phyloP scores from a whole-genome alignment of 305 asterid genomes.

The Rubia peregrina region DNA sequence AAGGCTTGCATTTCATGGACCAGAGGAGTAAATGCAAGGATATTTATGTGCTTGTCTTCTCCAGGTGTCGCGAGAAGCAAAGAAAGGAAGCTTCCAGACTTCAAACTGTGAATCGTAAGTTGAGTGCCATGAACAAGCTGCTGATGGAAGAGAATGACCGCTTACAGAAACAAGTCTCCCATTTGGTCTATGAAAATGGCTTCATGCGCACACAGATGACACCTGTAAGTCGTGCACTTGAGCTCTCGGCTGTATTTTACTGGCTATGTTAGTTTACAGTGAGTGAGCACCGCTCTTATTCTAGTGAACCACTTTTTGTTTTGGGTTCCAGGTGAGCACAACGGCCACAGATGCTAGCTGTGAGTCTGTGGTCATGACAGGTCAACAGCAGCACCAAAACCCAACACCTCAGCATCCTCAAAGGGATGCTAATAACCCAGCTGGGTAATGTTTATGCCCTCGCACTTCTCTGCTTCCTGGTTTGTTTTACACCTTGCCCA shows the following conservation, averaged over 20 bases:
- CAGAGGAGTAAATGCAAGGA: neutral
- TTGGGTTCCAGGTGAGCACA: constrained; percentile 42
- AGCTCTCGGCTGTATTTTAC: constrained; percentile 1
- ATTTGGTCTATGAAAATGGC: constrained; percentile 86
- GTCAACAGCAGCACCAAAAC: constrained; percentile 85
- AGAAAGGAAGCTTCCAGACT: constrained; percentile 91
- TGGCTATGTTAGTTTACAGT: neutral
- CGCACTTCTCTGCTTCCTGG: neutral
- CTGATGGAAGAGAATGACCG: constrained; percentile 99
- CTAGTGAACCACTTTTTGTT: neutral
- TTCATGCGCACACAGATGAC: constrained; percentile 69
- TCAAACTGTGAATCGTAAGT: constrained; percentile 80
- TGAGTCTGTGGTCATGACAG: constrained; percentile 88
- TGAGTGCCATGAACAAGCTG: constrained; percentile 89
- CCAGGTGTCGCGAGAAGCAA: constrained; percentile 92
- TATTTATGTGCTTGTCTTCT: constrained; percentile 2
- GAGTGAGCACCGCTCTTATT: neutral
- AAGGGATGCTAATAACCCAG: constrained; percentile 96
- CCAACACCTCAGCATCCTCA: constrained; percentile 83
- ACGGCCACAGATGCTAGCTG: constrained; percentile 85
- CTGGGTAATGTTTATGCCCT: constrained; percentile 50
- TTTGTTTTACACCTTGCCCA: neutral
- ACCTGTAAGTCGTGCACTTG: constrained; percentile 55
- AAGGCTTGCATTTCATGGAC: neutral
- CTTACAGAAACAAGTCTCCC: constrained; percentile 89